These are phyloP conservation scores for Prosopis cineraria DNA, from an alignment of 306 rosid genomes.

Conservation along the genomic window DNA sequence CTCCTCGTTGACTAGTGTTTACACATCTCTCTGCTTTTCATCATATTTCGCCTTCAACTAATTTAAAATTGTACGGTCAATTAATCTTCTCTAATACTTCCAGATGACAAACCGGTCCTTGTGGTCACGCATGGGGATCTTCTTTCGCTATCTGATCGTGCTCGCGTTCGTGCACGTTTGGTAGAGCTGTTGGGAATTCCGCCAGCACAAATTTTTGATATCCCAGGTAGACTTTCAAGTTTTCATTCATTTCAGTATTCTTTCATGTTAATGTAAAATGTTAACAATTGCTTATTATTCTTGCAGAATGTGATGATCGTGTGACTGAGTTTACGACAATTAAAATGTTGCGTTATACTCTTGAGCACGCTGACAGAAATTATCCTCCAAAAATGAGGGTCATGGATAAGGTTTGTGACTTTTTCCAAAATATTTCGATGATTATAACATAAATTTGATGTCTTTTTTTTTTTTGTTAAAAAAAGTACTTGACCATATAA, in stretches of 20 bases:
- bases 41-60: background rate
- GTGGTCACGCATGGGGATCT: constrained; percentile 89
- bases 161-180: constrained; percentile 57
- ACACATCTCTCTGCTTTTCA: background rate
- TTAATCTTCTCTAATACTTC: constrained; percentile 16
- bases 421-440: constrained; percentile 20
- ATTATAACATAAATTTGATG: background rate
- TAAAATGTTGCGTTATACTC: constrained; percentile 67
- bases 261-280: background rate
- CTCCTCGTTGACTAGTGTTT: background rate
- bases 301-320: constrained; percentile 59
- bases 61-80: constrained; percentile 11
- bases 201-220: constrained; percentile 84
- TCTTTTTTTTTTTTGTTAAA: background rate
- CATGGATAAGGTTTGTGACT: constrained; percentile 52
- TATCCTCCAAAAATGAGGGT: constrained; percentile 45
- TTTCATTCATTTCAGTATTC: constrained; percentile 6
- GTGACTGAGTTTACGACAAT: constrained; percentile 55
- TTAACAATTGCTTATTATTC: constrained; percentile 14
- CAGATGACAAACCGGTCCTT: constrained; percentile 88
- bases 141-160: constrained; percentile 68
- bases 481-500: background rate
- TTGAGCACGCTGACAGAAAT: constrained; percentile 84
- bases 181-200: constrained; percentile 77
- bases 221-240: constrained; percentile 61